Conservation (phyloP, 1,284 basidiomycete species). For the Limonomyces culmigenus region DNA sequence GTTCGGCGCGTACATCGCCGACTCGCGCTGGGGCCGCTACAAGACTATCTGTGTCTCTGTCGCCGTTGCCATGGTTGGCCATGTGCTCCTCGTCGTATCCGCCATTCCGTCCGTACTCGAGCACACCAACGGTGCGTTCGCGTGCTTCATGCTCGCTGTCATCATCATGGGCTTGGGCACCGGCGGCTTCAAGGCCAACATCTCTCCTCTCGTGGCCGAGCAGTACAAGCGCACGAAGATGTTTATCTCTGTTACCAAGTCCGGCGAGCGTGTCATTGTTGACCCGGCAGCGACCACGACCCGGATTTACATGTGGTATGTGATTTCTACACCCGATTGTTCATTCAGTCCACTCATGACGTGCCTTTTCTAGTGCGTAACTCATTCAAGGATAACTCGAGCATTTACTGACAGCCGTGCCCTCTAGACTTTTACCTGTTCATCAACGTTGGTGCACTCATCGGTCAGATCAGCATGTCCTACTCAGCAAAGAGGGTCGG, state of each 20-base stretch:
- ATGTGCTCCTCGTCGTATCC: constrained; percentile 59
- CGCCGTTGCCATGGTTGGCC: constrained; percentile 41
- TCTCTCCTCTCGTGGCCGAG: constrained; percentile 67
- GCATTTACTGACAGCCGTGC: too few species aligned
- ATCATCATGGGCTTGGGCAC: constrained; percentile 53
- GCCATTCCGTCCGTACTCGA: constrained; percentile 58
- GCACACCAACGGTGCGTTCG: constrained; percentile 34
- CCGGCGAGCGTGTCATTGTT: constrained; percentile 66
- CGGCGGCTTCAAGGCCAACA: constrained; percentile 71
- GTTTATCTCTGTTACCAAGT: constrained; percentile 33
- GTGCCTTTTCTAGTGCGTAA: too few species aligned
- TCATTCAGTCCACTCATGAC: too few species aligned
- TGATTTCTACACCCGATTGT: too few species aligned
- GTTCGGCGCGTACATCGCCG: constrained; percentile 59
- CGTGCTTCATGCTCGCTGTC: constrained; percentile 46
- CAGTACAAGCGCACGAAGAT: constrained; percentile 45
- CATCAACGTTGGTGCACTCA: constrained; percentile 62
- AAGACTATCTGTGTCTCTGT: constrained; percentile 51
- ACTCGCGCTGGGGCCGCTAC: constrained; percentile 59
- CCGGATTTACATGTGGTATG: constrained; percentile 49
- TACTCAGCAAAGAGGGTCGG: constrained; percentile 63
- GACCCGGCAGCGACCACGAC: constrained; percentile 62
- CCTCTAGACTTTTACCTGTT: constrained; percentile 60
- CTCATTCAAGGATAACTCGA: too few species aligned
- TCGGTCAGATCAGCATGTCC: constrained; percentile 56